These are phyloP conservation scores for Diutina rugosa DNA, from an alignment of 1,139 yeast species.

Conservation along the genomic window DNA sequence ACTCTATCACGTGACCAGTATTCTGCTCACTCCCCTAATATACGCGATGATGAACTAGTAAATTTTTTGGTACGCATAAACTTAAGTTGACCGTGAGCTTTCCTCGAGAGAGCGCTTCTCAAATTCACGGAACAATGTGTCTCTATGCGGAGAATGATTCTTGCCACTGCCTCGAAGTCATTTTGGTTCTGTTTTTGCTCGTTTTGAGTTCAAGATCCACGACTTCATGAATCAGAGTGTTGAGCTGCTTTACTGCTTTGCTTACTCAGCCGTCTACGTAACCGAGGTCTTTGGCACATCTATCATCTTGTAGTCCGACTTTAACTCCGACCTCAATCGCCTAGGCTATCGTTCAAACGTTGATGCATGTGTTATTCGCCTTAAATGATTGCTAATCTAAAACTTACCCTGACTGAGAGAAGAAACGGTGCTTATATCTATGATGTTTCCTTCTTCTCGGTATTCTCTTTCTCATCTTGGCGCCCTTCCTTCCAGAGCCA, in stretches of 20 bases:
- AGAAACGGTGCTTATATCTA: too few species aligned
- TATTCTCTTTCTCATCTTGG: not conserved
- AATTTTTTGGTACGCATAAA: slow-evolving; percentile 3
- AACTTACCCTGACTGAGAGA: too few species aligned
- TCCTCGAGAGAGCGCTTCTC: slow-evolving; percentile 6
- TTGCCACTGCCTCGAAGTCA: not conserved
- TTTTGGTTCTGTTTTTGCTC: not conserved
- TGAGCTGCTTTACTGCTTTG: not conserved
- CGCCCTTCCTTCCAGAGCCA: slow-evolving; percentile 90
- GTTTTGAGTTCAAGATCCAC: not conserved
- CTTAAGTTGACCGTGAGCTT: slow-evolving; percentile 10
- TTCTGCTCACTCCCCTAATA: not conserved
- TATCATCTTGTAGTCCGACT: not conserved
- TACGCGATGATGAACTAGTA: not conserved
- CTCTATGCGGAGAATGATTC: slow-evolving; percentile 30
- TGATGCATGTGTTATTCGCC: not conserved
- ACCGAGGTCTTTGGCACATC: not conserved
- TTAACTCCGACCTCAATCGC: too few species aligned
- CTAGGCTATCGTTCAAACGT: too few species aligned
- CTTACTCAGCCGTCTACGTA: not conserved
- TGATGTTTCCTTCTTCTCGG: not conserved
- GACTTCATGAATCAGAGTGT: not conserved
- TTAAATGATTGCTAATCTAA: not conserved
- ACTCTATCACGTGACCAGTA: not conserved
- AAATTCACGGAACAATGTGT: slow-evolving; percentile 32